These are phyloP conservation scores for Cardamine resedifolia DNA, from an alignment of 345 rosid genomes.

Conservation along the genomic window DNA sequence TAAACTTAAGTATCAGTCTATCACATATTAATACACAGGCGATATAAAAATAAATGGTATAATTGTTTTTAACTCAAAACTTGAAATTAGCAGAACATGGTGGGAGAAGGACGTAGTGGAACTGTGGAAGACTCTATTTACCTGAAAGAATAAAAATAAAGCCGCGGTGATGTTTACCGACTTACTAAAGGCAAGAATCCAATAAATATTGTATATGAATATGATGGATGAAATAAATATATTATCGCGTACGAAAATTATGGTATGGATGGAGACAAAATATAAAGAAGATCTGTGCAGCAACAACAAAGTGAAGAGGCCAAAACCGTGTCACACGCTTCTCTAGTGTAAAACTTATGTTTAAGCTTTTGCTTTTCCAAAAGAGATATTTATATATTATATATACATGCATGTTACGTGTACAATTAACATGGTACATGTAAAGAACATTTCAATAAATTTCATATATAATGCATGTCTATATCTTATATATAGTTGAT, in stretches of 20 bases:
- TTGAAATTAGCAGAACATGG: conserved; percentile 1
- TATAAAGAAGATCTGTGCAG: conserved; percentile 28
- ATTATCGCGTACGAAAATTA: conserved; percentile 8
- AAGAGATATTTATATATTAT: conserved; percentile 24
- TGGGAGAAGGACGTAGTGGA: conserved; percentile 21
- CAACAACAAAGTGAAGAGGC: conserved; percentile 47
- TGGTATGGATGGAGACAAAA: conserved; percentile 30
- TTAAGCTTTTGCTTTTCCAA: conserved; percentile 50
- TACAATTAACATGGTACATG: conserved; percentile 27
- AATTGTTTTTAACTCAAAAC: neutral
- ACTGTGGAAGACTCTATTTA: conserved; percentile 20
- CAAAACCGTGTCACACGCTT: conserved; percentile 68
- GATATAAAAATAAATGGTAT: neutral
- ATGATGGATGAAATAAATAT: conserved; percentile 11
- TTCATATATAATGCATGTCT: neutral
- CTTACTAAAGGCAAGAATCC: conserved; percentile 38
- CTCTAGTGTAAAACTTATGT: conserved; percentile 27
- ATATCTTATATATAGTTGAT: neutral
- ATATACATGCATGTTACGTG: conserved; percentile 33
- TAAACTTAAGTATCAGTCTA: neutral
- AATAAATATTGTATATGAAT: conserved; percentile 4
- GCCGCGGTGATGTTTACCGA: conserved; percentile 23
- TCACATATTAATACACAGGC: neutral
- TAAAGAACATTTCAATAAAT: neutral
- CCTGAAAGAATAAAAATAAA: conserved; percentile 35